These are phyloP conservation scores for Mycena kentingensis DNA, from an alignment of 768 basidiomycete species.

Conservation along the genomic window DNA sequence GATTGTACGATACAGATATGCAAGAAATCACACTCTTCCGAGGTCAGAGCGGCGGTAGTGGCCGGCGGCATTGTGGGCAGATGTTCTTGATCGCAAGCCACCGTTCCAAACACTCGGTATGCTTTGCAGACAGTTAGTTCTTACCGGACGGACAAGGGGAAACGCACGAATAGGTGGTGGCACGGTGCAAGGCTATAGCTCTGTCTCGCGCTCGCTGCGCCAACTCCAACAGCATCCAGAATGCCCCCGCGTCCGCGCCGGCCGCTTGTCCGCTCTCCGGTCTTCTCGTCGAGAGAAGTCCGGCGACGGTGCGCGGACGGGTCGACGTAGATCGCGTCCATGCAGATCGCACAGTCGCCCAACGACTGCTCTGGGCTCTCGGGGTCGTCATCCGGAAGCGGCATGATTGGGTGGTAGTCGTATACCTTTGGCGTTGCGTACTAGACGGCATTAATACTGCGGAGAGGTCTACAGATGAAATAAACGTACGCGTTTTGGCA, in stretches of 20 bases:
- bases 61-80: slow-evolving; percentile 87
- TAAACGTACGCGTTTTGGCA: slow-evolving; percentile 61
- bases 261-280: slow-evolving; percentile 24
- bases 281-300: slow-evolving; percentile 39
- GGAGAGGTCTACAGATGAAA: not conserved
- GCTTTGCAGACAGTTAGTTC: slow-evolving; percentile 42
- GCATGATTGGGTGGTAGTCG: slow-evolving; percentile 84
- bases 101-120: slow-evolving; percentile 84
- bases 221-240: slow-evolving; percentile 45
- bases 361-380: slow-evolving; percentile 76
- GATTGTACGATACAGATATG: slow-evolving; percentile 15
- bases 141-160: slow-evolving; percentile 1
- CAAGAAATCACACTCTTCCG: too few relatives aligned
- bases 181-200: slow-evolving; percentile 87
- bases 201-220: slow-evolving; percentile 52
- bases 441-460: slow-evolving; percentile 36
- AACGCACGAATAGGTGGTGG: slow-evolving; percentile 82
- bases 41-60: slow-evolving; percentile 72
- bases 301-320: slow-evolving; percentile 38
- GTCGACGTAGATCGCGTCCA: slow-evolving; percentile 77
- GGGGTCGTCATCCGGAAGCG: slow-evolving; percentile 55
- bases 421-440: slow-evolving; percentile 63
- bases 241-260: slow-evolving; percentile 40
- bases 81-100: slow-evolving; percentile 89
- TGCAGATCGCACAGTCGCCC: slow-evolving; percentile 91